Evolutionary conservation across 169 alveolate genomes (phyloP), one percentile per base, ranked within the genome.

Genomic region (Plasmodium gonderi): DNA sequence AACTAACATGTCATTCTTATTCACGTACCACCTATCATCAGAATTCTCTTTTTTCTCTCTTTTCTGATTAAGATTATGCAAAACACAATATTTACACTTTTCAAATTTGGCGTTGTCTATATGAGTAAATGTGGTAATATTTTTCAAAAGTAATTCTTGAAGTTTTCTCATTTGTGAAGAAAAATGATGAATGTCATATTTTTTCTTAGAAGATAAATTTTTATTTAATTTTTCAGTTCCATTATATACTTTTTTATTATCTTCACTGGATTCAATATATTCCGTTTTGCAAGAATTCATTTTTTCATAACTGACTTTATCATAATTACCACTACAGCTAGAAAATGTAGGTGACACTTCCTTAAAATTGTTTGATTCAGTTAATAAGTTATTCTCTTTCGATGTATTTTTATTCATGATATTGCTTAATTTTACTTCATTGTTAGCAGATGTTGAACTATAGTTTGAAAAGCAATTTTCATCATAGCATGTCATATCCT

Each of bases 41-140:
- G 20, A 14, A 49, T 3, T 49, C 31, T n/a, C 20, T 44, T 81
- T 31, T 11, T 45, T 49, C 17, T 11, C 51, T 11, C 38, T 26
- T 47, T 67, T 17, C 17, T 67, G 74, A 74, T 67, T 68, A 9
- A 44, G 17, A 67, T 20, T 68, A 20, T 81, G 76, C 54, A 81
- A 45, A 9, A 65, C 80, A 33, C 77, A 47, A 44, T 67, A 68
- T n/a, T n/a, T 67, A 26, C 72, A 68, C 23, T 67, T 81, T 45
- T 81, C 91, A 38, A 44, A 14, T 44, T 68, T 47, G 3, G 11
- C 6, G 17, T 2, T 81, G 11, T 38, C 54, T 29, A 23, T 49
- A 68, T 81, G 45, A 17, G 31, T 42, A 51, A 9, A 20, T 23
- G 12, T 31, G 9, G 64, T 6, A 14, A 17, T 3, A 17, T 36